phyloP scores from a whole-genome alignment of 2,329 filamentous ascomycete genomes.

The Aspergillus sp. region DNA sequence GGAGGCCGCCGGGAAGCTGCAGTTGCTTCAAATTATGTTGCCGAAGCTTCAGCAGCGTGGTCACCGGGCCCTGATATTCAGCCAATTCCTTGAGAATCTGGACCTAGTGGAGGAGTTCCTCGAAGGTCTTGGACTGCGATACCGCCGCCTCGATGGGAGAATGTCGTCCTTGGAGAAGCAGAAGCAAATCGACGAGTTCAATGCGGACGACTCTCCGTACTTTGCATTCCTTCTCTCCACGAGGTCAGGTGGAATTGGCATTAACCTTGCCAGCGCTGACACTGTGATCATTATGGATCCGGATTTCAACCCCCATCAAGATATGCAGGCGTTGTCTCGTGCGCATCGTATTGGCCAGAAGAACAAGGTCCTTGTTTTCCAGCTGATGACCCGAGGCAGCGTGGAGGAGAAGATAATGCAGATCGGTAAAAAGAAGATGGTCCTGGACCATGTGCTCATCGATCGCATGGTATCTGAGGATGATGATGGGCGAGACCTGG shows the following conservation, averaged over 20 bases:
- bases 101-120: slow-evolving; percentile 91
- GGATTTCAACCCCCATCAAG: slow-evolving; percentile 96
- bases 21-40: slow-evolving; percentile 73
- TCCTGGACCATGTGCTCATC: slow-evolving; percentile 87
- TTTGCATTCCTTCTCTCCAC: slow-evolving; percentile 93
- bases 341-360: slow-evolving; percentile 95
- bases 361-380: slow-evolving; percentile 91
- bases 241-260: slow-evolving; percentile 88
- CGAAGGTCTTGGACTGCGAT: slow-evolving; percentile 60
- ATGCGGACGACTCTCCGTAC: slow-evolving; percentile 67
- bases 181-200: slow-evolving; percentile 87
- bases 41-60: slow-evolving; percentile 77
- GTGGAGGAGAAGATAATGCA: slow-evolving; percentile 96
- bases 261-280: slow-evolving; percentile 93
- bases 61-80: slow-evolving; percentile 89
- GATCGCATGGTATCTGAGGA: slow-evolving; percentile 84
- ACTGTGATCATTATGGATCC: slow-evolving; percentile 96
- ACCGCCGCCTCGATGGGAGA: slow-evolving; percentile 76
- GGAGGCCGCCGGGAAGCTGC: slow-evolving; percentile 82
- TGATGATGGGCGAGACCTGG: slow-evolving; percentile 66
- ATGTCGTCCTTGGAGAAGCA: slow-evolving; percentile 80
- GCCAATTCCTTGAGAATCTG: slow-evolving; percentile 81
- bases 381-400: slow-evolving; percentile 79
- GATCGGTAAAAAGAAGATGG: slow-evolving; percentile 91
- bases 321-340: slow-evolving; percentile 87